Base-by-base conservation (phyloP, 768 basidiomycete species). In the Sarcodon aspratus region DNA sequence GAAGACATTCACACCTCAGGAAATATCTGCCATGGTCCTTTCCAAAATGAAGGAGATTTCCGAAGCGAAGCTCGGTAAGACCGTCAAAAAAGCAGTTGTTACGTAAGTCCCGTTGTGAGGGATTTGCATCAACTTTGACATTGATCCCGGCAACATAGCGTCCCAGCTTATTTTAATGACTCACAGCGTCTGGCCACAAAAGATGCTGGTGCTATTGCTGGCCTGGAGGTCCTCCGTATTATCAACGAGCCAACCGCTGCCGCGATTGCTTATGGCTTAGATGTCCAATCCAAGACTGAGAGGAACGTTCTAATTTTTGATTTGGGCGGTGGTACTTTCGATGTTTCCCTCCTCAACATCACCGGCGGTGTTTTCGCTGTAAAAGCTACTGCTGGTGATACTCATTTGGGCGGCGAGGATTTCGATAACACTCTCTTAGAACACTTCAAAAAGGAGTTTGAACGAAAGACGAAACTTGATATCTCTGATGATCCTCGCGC, bases 161-260 rank as follows among this genome's bases (percentile, higher is more conserved):
- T 98, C 57, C 96, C 96, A 38, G 96, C 96, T 55, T 99, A 98
- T 78, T 98, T 98, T 79, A 99, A 99, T 70, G 96, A 98, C 74
- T 99, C 96, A 27, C 96, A 99, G 66, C 93, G 96, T 74, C 77
- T 96, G 54, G 95, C 96, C 46, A 98, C 96, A 67, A 98, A 98
- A 73, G 96, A 99, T 69, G 96, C 96, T 54, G 96, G 96, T 69
- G 78, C 88, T 59, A 99, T 99, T 58, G 80, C 96, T 61, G 96
- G 96, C 55, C 89, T 99, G 54, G 94, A 99, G 64, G 93, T 99
- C 59, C 90, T 99, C 70, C 95, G 96, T 72, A 99, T 99, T 77
- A 99, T 99, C 77, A 99, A 99, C 72, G 96, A 99, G 75, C 96
- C 96, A 54, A 99, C 96, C 48, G 96, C 96, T 46, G 96, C 96